Evolutionary conservation across 495 filamentous ascomycete species (phyloP).

Genomic region (Chaetomium fimeti): DNA sequence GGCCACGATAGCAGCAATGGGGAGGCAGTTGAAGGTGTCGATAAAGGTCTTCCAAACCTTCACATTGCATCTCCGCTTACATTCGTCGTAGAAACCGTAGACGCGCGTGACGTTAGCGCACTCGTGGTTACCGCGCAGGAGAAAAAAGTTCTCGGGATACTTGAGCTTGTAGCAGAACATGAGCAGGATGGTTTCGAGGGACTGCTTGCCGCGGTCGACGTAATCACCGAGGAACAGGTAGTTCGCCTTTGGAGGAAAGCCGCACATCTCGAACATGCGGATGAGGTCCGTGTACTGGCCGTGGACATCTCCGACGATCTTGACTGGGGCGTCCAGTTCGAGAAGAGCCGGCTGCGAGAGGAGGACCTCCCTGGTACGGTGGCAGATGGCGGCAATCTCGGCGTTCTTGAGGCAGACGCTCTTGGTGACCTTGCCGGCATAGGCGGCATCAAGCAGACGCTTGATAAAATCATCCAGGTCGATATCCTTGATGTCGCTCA

Average conservation of each 20-base stretch:
- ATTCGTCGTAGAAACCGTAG: slow-evolving; percentile 99
- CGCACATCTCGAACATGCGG: slow-evolving; percentile 98
- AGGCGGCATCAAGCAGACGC: slow-evolving; percentile 88
- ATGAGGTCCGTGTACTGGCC: slow-evolving; percentile 98
- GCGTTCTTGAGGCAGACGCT: slow-evolving; percentile 96
- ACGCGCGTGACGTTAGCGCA: slow-evolving; percentile 98
- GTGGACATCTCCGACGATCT: slow-evolving; percentile 98
- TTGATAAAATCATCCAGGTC: slow-evolving; percentile 98
- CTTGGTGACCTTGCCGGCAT: slow-evolving; percentile 96
- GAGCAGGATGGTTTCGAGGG: slow-evolving; percentile 92
- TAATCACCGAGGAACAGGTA: slow-evolving; percentile 97
- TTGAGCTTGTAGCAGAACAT: slow-evolving; percentile 98
- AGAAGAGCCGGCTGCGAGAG: slow-evolving; percentile 87
- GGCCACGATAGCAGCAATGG: slow-evolving; percentile 93
- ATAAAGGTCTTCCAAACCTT: slow-evolving; percentile 99
- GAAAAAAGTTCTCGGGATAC: slow-evolving; percentile 98
- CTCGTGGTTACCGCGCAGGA: slow-evolving; percentile 95
- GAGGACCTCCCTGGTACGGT: slow-evolving; percentile 81
- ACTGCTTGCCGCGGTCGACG: slow-evolving; percentile 96
- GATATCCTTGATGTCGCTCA: slow-evolving; percentile 78
- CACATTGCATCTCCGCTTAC: slow-evolving; percentile 94
- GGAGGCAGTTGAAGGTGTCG: slow-evolving; percentile 95
- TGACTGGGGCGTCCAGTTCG: slow-evolving; percentile 93
- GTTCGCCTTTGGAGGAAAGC: slow-evolving; percentile 90
- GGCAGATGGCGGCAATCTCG: slow-evolving; percentile 90